phyloP scores from a whole-genome alignment of 805 yeast species.

The Blastobotrys muscicola region DNA sequence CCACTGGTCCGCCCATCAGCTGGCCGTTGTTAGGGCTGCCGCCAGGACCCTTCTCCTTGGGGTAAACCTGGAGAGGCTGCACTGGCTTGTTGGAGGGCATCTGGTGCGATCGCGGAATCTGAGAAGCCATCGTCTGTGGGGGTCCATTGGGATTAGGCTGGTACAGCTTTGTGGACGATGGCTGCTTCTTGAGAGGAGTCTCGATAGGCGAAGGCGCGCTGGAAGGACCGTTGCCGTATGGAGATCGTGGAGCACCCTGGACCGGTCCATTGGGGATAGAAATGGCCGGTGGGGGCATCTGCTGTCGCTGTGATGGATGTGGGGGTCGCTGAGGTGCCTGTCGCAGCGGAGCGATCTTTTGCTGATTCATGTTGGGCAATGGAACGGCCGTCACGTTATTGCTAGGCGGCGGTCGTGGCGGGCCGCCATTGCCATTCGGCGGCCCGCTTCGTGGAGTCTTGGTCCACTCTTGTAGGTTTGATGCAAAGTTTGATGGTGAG shows the following conservation, averaged over 20 bases:
- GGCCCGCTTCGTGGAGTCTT: conserved; percentile 13
- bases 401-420: too few relatives aligned
- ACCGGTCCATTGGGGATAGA: neutral
- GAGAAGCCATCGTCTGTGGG: neutral
- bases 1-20: neutral
- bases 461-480: conserved; percentile 19
- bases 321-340: conserved; percentile 16
- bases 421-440: neutral
- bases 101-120: neutral
- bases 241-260: neutral
- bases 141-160: neutral
- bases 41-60: conserved; percentile 1
- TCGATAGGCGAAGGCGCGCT: conserved; percentile 2
- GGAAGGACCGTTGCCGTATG: neutral
- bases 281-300: neutral
- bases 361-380: conserved; percentile 13
- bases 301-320: conserved; percentile 1
- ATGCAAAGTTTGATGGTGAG: conserved; percentile 3
- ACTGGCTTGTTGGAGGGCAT: neutral
- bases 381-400: neutral
- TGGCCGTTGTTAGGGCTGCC: neutral
- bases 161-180: neutral
- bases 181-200: conserved; percentile 2
- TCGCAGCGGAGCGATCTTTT: conserved; percentile 19
- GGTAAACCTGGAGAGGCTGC: conserved; percentile 1